Base-by-base conservation (phyloP, 179 eudicot genomes). In the Spinacia oleracea region DNA sequence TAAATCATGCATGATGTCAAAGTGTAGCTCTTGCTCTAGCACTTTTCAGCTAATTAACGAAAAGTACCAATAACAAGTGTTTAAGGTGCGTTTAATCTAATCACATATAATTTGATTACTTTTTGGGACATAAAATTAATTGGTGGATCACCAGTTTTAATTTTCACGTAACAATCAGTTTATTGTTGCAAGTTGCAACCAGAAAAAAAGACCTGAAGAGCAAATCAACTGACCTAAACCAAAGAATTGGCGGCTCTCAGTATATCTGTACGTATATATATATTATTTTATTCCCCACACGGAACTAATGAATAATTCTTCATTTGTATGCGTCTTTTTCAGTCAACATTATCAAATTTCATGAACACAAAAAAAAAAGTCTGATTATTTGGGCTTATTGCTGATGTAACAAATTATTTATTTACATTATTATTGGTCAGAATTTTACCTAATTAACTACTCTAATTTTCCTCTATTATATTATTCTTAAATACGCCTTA, bases 101-200 rank as follows among this genome's bases (percentile, higher is more conserved):
- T 51, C 21, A 15, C 8, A 53, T 53, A 53, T 23, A 48, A 15
- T 48, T 53, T 18, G 20, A 11, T 53, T 53, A 0, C 0, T 53
- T 53, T 53, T 15, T 14, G 53, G 6, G 53, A 48, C n/a, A 48
- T 9, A 48, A 48, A 18, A 48, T 9, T 45, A 2, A 50, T 77
- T 34, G 56, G 80, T 77, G 73, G 73, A 67, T 77, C 31, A 66
- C 23, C 48, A 20, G 11, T 67, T 65, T 15, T n/a, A 3, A 6
- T 68, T 67, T 67, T 67, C 64, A 53, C 51, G 40, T 77, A 77
- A 51, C 73, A 7, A 77, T 77, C 79, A 50, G 16, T 53, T 35
- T 51, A 51, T 20, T 51, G n/a, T 20, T 51, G 58, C 58, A 51
- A 51, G 58, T 50, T 63, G 70, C 59, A 63, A 63, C 9, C 18